Base-by-base conservation (phyloP, 306 rosid species). In the Pyrus communis region DNA sequence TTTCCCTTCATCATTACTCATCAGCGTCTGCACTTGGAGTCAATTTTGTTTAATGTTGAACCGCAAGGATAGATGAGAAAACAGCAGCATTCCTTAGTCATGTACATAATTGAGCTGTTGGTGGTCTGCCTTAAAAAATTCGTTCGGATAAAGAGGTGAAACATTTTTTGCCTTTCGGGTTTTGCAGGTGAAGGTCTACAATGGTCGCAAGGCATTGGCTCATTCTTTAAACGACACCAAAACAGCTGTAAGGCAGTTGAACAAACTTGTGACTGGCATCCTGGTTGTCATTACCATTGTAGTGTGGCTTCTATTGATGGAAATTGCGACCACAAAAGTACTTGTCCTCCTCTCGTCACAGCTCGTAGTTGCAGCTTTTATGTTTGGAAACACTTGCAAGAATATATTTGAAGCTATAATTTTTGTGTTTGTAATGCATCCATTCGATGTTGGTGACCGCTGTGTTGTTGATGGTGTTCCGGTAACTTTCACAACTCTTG, bases 361-460 rank as follows among this genome's bases (percentile, higher is more conserved):
- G 82, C 86, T 92, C 51, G 85, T 90, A 15, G 87, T 91, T 18
- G 97, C 87, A 4, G 90, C 76, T 55, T 95, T 92, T 83, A 88
- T 95, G 86, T 90, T 95, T 69, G 97, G 97, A 64, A 92, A 90
- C 89, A 89, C 97, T n/a, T 91, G 97, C 93, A 92, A 92, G 79
- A 89, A 85, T 67, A 81, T 89, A 76, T 92, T 95, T 70, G 99
- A 95, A 84, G 93, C 96, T 71, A 84, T 95, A 78, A 81, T 95
- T 40, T 95, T 92, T 7, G 99, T 95, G 70, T 95, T 95, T 77
- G 92, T 95, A 3, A 89, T 95, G 99, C 99, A 95, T 78, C 99
- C 99, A 9, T 95, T 92, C 74, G 99, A 92, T 69, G 99, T 95
- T 8, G 97, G 97, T 3, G 99, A 95, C 72, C 97, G 90, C 42